phyloP scores from a whole-genome alignment of 2,329 filamentous ascomycete genomes.

The Dissoconium aciculare region DNA sequence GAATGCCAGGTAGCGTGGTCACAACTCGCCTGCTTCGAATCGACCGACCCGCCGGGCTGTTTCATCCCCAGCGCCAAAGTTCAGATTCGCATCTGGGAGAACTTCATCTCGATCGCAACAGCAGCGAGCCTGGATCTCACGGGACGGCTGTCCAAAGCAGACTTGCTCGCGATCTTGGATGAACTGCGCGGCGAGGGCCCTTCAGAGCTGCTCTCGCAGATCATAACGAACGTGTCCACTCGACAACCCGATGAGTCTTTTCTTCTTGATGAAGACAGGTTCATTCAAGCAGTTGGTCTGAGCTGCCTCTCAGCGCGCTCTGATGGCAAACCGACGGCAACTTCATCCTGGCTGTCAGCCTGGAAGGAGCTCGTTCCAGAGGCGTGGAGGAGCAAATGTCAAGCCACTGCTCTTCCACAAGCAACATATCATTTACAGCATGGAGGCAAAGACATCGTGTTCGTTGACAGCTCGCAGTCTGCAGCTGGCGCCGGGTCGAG shows the following conservation, averaged over 20 bases:
- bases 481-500: slow-evolving; percentile 1
- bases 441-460: slow-evolving; percentile 12
- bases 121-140: slow-evolving; percentile 29
- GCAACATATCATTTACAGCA: slow-evolving; percentile 14
- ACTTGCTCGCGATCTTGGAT: slow-evolving; percentile 9
- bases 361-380: slow-evolving; percentile 26
- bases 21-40: slow-evolving; percentile 40
- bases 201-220: slow-evolving; percentile 21
- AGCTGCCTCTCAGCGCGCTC: slow-evolving; percentile 14
- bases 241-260: slow-evolving; percentile 15
- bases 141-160: slow-evolving; percentile 22
- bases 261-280: slow-evolving; percentile 13
- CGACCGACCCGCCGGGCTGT: slow-evolving; percentile 17
- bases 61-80: slow-evolving; percentile 36
- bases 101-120: slow-evolving; percentile 27
- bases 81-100: slow-evolving; percentile 35
- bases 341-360: slow-evolving; percentile 21
- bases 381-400: slow-evolving; percentile 17
- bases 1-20: slow-evolving; percentile 39
- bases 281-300: slow-evolving; percentile 13
- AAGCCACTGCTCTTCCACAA: slow-evolving; percentile 15
- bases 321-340: slow-evolving; percentile 11
- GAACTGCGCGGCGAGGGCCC: slow-evolving; percentile 24
- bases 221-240: slow-evolving; percentile 19
- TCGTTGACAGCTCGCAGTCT: slow-evolving; percentile 7